phyloP scores from a whole-genome alignment of 78 protist genomes.

The Guillardia theta region DNA sequence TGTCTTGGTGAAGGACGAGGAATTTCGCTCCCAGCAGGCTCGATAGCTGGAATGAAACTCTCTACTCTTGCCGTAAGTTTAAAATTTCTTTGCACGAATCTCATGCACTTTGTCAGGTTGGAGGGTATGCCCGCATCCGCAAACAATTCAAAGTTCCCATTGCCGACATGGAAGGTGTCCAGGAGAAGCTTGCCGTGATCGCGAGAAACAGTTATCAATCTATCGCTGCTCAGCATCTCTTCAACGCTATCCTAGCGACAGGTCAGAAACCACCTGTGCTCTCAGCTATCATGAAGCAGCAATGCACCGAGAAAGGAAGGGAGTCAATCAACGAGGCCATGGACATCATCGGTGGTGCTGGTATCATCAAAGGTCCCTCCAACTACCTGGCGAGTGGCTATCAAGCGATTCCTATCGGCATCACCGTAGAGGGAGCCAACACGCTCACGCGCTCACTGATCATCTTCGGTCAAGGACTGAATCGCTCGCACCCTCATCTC shows the following conservation, averaged over 20 bases:
- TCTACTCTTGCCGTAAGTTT: neutral
- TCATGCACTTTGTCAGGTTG: too few relatives aligned
- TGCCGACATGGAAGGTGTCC: conserved; percentile 62
- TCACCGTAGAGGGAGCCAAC: conserved; percentile 62
- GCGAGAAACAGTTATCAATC: conserved; percentile 24
- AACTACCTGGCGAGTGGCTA: conserved; percentile 27
- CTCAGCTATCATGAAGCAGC: conserved; percentile 58
- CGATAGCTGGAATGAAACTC: conserved; percentile 3
- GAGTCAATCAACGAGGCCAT: conserved; percentile 20
- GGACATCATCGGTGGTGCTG: conserved; percentile 59
- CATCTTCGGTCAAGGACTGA: conserved; percentile 57
- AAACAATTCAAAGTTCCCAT: conserved; percentile 65
- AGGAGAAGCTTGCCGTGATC: conserved; percentile 51
- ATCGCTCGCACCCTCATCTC: conserved; percentile 58
- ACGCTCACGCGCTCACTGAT: conserved; percentile 57
- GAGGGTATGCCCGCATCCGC: conserved; percentile 62
- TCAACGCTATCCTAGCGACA: conserved; percentile 33
- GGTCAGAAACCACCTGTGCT: conserved; percentile 55
- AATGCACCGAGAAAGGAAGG: conserved; percentile 48
- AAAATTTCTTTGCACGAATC: too few relatives aligned
- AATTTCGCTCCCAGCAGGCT: conserved; percentile 49
- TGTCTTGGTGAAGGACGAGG: conserved; percentile 51
- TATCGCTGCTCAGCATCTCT: neutral
- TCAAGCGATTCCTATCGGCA: conserved; percentile 8
- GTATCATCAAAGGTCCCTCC: conserved; percentile 30